Base-by-base conservation (phyloP, 108 stramenopile genomes). In the Cyclostephanos tholiformis region DNA sequence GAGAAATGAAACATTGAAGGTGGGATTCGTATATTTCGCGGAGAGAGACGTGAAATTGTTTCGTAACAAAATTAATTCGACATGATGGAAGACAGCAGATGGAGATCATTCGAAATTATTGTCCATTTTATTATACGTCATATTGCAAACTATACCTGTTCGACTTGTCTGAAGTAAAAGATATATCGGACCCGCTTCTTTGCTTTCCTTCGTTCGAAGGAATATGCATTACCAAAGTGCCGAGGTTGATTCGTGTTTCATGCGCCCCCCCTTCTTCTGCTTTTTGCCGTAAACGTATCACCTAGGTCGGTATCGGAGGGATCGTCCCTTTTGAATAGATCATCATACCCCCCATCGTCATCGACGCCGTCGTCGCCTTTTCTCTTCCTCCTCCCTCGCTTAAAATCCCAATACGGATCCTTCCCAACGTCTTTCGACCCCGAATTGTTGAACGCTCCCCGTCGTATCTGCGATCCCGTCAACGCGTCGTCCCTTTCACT, bases 341-440 rank as follows among this genome's bases (percentile, higher is more conserved):
- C 88, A 13, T 63, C 77, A 75, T 87, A 89, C 25, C 85, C 85
- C 61, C 85, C 83, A 58, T 85, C 82, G 75, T 86, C 84, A 0
- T 71, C 78, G 55, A 88, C 86, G 0, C 77, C 77, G 44, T 78
- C 77, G 25, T 78, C 77, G 2, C 77, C 77, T 6, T 67, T 30
- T 62, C 70, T 80, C 66, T 70, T 80, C 49, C 79, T 22, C 36
- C 67, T 66, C n/a, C 90, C 89, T 12, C 56, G 83, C 41, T 83
- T 84, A 71, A 87, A 89, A 74, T 91, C 87, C 93, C 93, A 94
- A 72, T 91, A 86, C 1, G 89, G 88, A 84, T 94, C 93, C 57
- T 84, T 85, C 0, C 93, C 93, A 0, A 77, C 91, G 82, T 94
- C 93, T 39, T 9, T 60, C 19, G 59, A 60, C 1, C 90, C 90